phyloP scores from a whole-genome alignment of 345 rosid genomes.

The Hypericum androsaemum region DNA sequence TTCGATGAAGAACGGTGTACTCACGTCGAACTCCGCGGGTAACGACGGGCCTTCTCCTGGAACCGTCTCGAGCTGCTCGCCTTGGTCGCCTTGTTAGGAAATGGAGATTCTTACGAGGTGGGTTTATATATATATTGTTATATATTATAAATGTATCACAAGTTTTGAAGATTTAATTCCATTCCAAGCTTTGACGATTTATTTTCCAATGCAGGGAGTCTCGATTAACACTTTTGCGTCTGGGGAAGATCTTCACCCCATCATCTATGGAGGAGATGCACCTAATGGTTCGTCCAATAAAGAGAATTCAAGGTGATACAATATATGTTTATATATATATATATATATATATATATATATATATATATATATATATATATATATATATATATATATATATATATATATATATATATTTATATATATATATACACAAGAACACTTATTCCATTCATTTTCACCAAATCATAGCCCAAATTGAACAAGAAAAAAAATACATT shows the following conservation, averaged over 20 bases:
- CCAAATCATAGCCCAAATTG: too few relatives aligned
- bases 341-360: too few relatives aligned
- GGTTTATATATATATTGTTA: neutral
- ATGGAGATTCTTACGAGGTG: neutral
- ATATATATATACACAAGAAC: too few relatives aligned
- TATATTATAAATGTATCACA: too few relatives aligned
- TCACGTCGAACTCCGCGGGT: neutral
- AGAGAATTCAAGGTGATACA: too few relatives aligned
- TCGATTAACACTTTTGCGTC: neutral
- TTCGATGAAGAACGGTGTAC: conserved; percentile 4
- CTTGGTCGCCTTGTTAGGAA: conserved; percentile 5
- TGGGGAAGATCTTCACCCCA: neutral
- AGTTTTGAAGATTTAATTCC: neutral
- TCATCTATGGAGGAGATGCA: neutral
- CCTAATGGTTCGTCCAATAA: neutral
- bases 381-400: too few relatives aligned
- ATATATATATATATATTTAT: too few relatives aligned
- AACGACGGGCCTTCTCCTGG: neutral
- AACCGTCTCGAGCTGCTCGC: neutral
- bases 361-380: too few relatives aligned
- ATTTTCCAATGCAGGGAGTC: neutral
- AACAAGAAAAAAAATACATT: too few relatives aligned
- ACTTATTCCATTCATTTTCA: too few relatives aligned
- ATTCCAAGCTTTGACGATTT: neutral
- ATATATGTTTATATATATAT: too few relatives aligned